Evolutionary conservation across 768 basidiomycete genomes (phyloP).

Genomic region (Boletus sp.): DNA sequence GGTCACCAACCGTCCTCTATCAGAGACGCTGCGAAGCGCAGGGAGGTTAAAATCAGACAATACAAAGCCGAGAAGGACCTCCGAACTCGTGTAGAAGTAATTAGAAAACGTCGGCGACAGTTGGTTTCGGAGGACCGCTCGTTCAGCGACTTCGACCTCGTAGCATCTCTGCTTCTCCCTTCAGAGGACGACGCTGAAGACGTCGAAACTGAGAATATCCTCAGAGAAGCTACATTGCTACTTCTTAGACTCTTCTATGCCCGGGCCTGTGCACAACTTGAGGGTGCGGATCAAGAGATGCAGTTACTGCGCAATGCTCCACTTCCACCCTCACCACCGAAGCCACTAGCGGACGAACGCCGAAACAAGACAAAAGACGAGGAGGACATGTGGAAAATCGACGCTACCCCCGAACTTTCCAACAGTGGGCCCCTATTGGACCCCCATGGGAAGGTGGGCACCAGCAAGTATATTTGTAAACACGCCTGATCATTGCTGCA

Average conservation of each 20-base stretch:
- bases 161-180: slow-evolving; percentile 57
- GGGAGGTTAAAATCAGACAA: slow-evolving; percentile 90
- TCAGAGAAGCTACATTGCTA: slow-evolving; percentile 67
- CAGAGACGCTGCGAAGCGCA: slow-evolving; percentile 62
- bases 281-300: slow-evolving; percentile 69
- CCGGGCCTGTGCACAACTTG: slow-evolving; percentile 64
- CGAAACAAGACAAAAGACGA: slow-evolving; percentile 42
- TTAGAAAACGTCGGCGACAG: slow-evolving; percentile 55
- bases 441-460: slow-evolving; percentile 66
- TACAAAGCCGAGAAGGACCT: slow-evolving; percentile 86
- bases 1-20: slow-evolving; percentile 46
- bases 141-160: slow-evolving; percentile 58
- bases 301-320: slow-evolving; percentile 60
- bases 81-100: slow-evolving; percentile 58
- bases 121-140: slow-evolving; percentile 31
- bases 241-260: slow-evolving; percentile 72
- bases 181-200: slow-evolving; percentile 44
- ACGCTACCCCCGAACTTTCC: slow-evolving; percentile 45
- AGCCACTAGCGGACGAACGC: slow-evolving; percentile 36
- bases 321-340: slow-evolving; percentile 36
- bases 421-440: slow-evolving; percentile 70
- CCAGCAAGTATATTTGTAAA: neutral
- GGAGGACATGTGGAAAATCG: slow-evolving; percentile 72
- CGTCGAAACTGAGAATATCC: slow-evolving; percentile 58
- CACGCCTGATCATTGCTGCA: slow-evolving; percentile 31